These are phyloP conservation scores for Annulohypoxylon moriforme DNA, from an alignment of 495 filamentous ascomycete species.

Conservation along the genomic window DNA sequence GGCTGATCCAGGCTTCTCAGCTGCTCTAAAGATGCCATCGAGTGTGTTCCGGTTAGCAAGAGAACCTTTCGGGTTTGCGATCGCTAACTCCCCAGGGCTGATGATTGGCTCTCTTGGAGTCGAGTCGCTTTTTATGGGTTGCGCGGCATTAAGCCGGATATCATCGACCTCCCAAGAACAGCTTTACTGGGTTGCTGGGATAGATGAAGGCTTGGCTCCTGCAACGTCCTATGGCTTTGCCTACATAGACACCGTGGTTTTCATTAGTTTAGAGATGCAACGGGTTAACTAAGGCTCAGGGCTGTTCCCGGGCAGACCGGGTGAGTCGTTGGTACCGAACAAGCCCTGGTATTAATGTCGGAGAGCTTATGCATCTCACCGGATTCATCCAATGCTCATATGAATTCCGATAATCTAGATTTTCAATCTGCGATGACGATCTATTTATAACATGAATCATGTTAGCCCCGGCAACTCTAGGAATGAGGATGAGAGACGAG, in stretches of 20 bases:
- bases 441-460: constrained; percentile 6
- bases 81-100: constrained; percentile 35
- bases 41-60: constrained; percentile 32
- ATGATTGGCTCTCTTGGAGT: constrained; percentile 41
- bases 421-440: constrained; percentile 5
- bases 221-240: constrained; percentile 26
- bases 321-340: constrained; percentile 20
- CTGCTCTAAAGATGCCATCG: constrained; percentile 31
- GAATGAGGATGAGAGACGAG: constrained; percentile 6
- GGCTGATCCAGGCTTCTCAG: constrained; percentile 47
- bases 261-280: constrained; percentile 22
- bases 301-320: constrained; percentile 15
- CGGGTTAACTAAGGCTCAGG: constrained; percentile 6
- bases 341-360: constrained; percentile 14
- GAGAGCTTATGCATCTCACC: constrained; percentile 23
- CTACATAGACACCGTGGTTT: constrained; percentile 37
- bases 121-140: constrained; percentile 42
- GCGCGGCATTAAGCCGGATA: constrained; percentile 47
- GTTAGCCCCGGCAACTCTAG: constrained; percentile 10
- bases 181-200: constrained; percentile 42
- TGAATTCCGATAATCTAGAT: constrained; percentile 11
- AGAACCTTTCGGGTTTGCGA: constrained; percentile 32
- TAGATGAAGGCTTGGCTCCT: constrained; percentile 42
- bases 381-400: constrained; percentile 12
- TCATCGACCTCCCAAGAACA: constrained; percentile 40